Evolutionary conservation across 768 basidiomycete genomes (phyloP), one percentile per base, ranked within the genome.

Genomic region (Infundibulicybe gibba): DNA sequence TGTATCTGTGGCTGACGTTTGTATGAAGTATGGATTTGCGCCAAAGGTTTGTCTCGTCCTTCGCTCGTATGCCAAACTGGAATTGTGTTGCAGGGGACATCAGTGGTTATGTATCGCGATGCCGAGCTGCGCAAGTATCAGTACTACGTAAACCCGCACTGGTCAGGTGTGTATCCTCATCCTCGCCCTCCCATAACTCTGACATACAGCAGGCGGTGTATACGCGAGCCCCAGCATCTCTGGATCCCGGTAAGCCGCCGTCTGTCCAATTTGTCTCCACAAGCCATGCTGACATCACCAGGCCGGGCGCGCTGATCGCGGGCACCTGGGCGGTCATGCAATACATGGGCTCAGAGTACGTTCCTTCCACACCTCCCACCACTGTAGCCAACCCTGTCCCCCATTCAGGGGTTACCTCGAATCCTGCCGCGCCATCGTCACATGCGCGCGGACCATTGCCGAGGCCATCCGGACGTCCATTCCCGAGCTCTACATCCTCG

Each of bases 321-420:
- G 95, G 90, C 40, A 85, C 93, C 20, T 99, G 94, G 93, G 95
- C 95, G 6, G 92, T 93, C 2, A 86, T 99, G 83, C 88, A 95
- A 52, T 82, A 90, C 62, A 86, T 97, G 71, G 95, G 95, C 21
- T 75, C 84, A 49, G 76, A 86, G 90, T 93, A 59, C 43, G 85
- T 73, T 14, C 8, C 14, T 19, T 2, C 12, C 19, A 15, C 32
- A 45, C 15, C 33, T 10, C 15, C 33, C n/a, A n/a, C n/a, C n/a
- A n/a, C n/a, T n/a, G n/a, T n/a, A n/a, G n/a, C n/a, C n/a, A n/a
- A n/a, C n/a, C n/a, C n/a, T n/a, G n/a, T n/a, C n/a, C n/a, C n/a
- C n/a, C n/a, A n/a, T 33, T 8, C 56, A 93, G 89, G 30, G 95
- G 95, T 10, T 98, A 99, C 68, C 76, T 89, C 17, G 72, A 78